Evolutionary conservation across 805 yeast genomes (phyloP).

Genomic region (Candida silvatica): DNA sequence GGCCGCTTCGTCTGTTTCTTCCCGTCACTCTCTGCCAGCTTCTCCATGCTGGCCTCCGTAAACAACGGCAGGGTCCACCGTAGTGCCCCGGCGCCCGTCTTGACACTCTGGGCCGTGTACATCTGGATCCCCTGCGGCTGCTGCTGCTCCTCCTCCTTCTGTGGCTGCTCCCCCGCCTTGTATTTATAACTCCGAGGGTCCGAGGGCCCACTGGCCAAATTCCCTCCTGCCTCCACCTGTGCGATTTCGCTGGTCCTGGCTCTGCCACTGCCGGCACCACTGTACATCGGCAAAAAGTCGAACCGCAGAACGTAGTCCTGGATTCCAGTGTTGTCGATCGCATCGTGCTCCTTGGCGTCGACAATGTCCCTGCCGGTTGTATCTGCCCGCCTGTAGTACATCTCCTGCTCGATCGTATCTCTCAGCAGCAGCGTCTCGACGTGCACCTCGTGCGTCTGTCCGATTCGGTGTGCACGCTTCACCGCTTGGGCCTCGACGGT

Average conservation of each 20-base stretch:
- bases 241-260: conserved; percentile 1
- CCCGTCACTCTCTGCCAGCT: conserved; percentile 16
- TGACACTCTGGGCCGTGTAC: conserved; percentile 8
- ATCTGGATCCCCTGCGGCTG: conserved; percentile 15
- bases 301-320: conserved; percentile 45
- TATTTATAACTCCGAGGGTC: background rate
- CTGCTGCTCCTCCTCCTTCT: conserved; percentile 4
- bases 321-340: conserved; percentile 54
- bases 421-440: conserved; percentile 62
- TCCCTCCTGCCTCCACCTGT: background rate
- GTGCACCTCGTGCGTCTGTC: conserved; percentile 51
- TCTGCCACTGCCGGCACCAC: conserved; percentile 17
- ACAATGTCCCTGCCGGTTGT: conserved; percentile 9
- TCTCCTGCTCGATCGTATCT: conserved; percentile 62
- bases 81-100: conserved; percentile 3
- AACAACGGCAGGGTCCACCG: conserved; percentile 32
- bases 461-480: conserved; percentile 71
- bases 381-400: conserved; percentile 32
- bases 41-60: conserved; percentile 20
- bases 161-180: background rate
- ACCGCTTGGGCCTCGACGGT: conserved; percentile 70
- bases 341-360: conserved; percentile 23
- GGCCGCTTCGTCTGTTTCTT: no score
- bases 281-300: conserved; percentile 32
- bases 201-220: background rate